Percentiles rank a stretch among this genome's conserved stretches.
These are phyloP conservation scores for Eucalyptus tenuipes DNA, from an alignment of 345 rosid species.

Conservation along the genomic window DNA sequence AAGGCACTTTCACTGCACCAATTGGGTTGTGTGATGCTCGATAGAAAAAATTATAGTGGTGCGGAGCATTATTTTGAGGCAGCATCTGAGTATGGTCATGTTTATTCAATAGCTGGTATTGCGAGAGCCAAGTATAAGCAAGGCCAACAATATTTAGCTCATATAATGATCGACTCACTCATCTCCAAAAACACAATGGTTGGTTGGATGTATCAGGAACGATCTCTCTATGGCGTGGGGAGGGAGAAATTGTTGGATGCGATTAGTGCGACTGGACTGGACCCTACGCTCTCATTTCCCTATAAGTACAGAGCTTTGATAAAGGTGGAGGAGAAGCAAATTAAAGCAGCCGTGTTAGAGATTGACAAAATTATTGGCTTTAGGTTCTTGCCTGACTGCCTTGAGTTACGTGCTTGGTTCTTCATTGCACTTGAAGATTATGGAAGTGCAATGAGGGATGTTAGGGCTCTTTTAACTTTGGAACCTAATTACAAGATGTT, in stretches of 20 bases:
- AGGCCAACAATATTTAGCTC: constrained; percentile 65
- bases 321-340: constrained; percentile 45
- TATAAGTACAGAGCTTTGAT: constrained; percentile 71
- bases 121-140: constrained; percentile 70
- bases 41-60: constrained; percentile 46
- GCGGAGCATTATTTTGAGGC: constrained; percentile 54
- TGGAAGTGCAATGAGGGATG: constrained; percentile 60
- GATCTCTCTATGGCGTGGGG: constrained; percentile 56
- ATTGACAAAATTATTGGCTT: constrained; percentile 52
- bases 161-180: constrained; percentile 47
- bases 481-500: constrained; percentile 62
- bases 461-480: constrained; percentile 54
- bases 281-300: constrained; percentile 71
- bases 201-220: constrained; percentile 99
- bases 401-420: constrained; percentile 85
- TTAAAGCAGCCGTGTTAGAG: constrained; percentile 56
- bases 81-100: constrained; percentile 66
- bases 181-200: constrained; percentile 44
- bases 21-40: constrained; percentile 59
- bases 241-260: constrained; percentile 49
- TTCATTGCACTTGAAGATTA: constrained; percentile 61
- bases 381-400: constrained; percentile 63
- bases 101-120: constrained; percentile 73
- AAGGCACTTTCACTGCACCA: constrained; percentile 72
- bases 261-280: constrained; percentile 65